phyloP scores from a whole-genome alignment of 1,139 yeast species.

The Pichia norvegensis region DNA sequence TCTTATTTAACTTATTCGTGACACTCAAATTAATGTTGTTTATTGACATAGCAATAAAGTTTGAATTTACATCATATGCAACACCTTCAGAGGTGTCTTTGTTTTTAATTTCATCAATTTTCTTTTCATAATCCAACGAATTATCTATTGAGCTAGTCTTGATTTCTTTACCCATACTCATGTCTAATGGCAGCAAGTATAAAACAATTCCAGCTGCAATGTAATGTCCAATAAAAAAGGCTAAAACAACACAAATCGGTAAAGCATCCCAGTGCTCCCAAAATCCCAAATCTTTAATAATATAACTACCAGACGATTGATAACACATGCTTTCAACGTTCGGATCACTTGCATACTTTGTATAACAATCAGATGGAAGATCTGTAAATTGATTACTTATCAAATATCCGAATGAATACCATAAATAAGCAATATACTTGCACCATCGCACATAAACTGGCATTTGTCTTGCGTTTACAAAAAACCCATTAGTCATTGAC shows the following conservation, averaged over 20 bases:
- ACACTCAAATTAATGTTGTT: conserved; percentile 20
- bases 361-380: conserved; percentile 32
- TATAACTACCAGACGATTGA: conserved; percentile 41
- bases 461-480: conserved; percentile 63
- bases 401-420: conserved; percentile 72
- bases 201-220: conserved; percentile 41
- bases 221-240: conserved; percentile 53
- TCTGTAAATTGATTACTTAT: conserved; percentile 57
- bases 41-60: conserved; percentile 14
- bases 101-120: conserved; percentile 1
- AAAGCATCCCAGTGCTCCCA: conserved; percentile 57
- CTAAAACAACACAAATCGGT: conserved; percentile 55
- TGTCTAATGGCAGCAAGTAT: conserved; percentile 42
- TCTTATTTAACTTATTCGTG: conserved; percentile 14
- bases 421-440: conserved; percentile 64
- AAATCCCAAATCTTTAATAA: conserved; percentile 53
- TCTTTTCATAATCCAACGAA: conserved; percentile 9
- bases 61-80: background rate
- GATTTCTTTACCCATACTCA: conserved; percentile 42
- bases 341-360: conserved; percentile 31
- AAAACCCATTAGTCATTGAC: conserved; percentile 75
- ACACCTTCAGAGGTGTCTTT: background rate
- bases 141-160: conserved; percentile 14
- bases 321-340: conserved; percentile 21
- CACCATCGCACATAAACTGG: conserved; percentile 87